Evolutionary conservation across 768 basidiomycete genomes (phyloP).

Genomic region (Naganishia randhawae): DNA sequence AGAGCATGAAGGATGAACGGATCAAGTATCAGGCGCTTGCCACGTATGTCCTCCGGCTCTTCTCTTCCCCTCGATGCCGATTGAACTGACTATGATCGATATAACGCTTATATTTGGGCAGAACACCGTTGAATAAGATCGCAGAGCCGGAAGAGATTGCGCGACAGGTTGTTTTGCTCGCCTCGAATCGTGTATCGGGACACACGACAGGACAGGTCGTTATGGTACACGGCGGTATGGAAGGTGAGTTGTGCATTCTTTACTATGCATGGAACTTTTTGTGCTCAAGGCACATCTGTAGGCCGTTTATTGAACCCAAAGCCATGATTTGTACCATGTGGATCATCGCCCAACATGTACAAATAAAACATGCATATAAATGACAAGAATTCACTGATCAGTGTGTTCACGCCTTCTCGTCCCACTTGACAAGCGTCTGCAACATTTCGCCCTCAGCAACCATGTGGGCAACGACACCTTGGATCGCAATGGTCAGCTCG

Average conservation of each 20-base stretch:
- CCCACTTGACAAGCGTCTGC: neutral
- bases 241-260: slow-evolving; percentile 53
- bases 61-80: neutral
- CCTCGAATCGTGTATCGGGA: slow-evolving; percentile 63
- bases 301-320: slow-evolving; percentile 20
- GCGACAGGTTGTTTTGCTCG: slow-evolving; percentile 61
- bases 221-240: slow-evolving; percentile 75
- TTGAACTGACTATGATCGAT: neutral
- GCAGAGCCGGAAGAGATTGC: slow-evolving; percentile 64
- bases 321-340: slow-evolving; percentile 10
- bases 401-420: neutral
- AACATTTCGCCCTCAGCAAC: neutral
- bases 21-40: slow-evolving; percentile 62
- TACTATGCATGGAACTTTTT: neutral
- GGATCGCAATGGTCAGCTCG: neutral
- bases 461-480: neutral
- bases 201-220: slow-evolving; percentile 68
- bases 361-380: neutral
- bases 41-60: slow-evolving; percentile 56
- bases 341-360: neutral
- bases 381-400: neutral
- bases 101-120: slow-evolving; percentile 38
- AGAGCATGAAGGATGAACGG: slow-evolving; percentile 58
- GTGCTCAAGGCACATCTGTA: neutral
- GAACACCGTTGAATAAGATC: slow-evolving; percentile 68